Conservation (phyloP, 1,284 basidiomycete species). For the Trametes versicolor region DNA sequence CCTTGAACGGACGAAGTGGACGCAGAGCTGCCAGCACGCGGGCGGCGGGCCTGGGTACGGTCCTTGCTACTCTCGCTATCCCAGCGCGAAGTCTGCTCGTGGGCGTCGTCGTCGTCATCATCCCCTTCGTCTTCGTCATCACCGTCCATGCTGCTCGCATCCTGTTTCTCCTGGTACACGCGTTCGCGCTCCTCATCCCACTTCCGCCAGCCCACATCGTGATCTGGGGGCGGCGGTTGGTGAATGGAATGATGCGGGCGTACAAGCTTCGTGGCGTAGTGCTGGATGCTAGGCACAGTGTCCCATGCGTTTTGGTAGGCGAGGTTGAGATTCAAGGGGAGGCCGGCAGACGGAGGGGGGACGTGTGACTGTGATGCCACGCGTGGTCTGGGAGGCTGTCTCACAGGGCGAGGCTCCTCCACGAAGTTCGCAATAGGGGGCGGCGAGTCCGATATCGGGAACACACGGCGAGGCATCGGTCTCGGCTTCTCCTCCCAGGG, state of each 20-base stretch:
- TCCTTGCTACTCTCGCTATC: slow-evolving; percentile 40
- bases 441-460: slow-evolving; percentile 75
- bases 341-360: slow-evolving; percentile 48
- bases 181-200: slow-evolving; percentile 50
- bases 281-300: slow-evolving; percentile 77
- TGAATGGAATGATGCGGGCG: slow-evolving; percentile 56
- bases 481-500: slow-evolving; percentile 90
- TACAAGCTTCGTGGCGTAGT: slow-evolving; percentile 74
- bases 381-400: slow-evolving; percentile 15
- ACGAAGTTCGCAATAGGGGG: slow-evolving; percentile 59
- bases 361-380: slow-evolving; percentile 27
- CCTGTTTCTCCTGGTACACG: slow-evolving; percentile 62
- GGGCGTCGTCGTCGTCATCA: slow-evolving; percentile 58
- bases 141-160: slow-evolving; percentile 79
- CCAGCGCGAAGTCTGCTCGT: slow-evolving; percentile 45
- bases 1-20: slow-evolving; percentile 46
- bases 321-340: slow-evolving; percentile 67
- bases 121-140: slow-evolving; percentile 87
- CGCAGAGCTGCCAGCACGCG: slow-evolving; percentile 43
- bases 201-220: slow-evolving; percentile 54
- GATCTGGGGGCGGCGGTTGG: slow-evolving; percentile 57
- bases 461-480: slow-evolving; percentile 73
- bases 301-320: slow-evolving; percentile 88
- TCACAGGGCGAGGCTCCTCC: slow-evolving; percentile 36
- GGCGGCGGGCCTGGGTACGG: slow-evolving; percentile 45